Evolutionary conservation across 2,329 filamentous ascomycete genomes (phyloP), one percentile per base, ranked within the genome.

Genomic region (Ophiobolus disseminans): DNA sequence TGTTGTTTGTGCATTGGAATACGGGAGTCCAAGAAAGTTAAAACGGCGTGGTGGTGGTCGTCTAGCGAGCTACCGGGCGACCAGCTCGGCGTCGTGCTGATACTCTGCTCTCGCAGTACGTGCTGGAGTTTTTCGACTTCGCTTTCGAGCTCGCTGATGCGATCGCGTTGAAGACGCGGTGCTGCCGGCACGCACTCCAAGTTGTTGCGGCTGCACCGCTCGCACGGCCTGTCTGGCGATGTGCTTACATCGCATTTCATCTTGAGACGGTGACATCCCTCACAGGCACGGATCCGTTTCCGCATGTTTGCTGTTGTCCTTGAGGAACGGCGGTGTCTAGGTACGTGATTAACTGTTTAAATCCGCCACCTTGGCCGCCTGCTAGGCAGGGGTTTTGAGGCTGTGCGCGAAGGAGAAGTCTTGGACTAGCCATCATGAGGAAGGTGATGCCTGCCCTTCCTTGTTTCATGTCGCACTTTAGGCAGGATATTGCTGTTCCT

Each of bases 251-350:
- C 61, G 51, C 63, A 67, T 39, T 66, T 67, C 47, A 67, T 67
- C 45, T 67, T 67, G 13, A 67, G 52, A 17, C 61, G 59, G 42
- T 67, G 63, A 42, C 63, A 67, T 44, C 60, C 62, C 55, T 66
- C 59, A 48, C 63, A 67, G 39, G 63, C 63, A 35, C 63, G 57
- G 41, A 46, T 43, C 14, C 62, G 62, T 49, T 65, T 67, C 22
- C 50, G 58, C 49, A 58, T 62, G n/a, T n/a, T n/a, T n/a, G n/a
- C n/a, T 45, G 26, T 20, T 32, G 20, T 11, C 13, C 21, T 25
- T 35, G 10, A n/a, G 26, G 26, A 3, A 28, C 10, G 26, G 26
- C 3, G n/a, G 26, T 28, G n/a, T n/a, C n/a, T n/a, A n/a, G n/a
- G n/a, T n/a, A n/a, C n/a, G n/a, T n/a, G n/a, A n/a, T n/a, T n/a